Evolutionary conservation across 169 alveolate genomes (phyloP), one percentile per base, ranked within the genome.

Genomic region (Eimeria acervulina): DNA sequence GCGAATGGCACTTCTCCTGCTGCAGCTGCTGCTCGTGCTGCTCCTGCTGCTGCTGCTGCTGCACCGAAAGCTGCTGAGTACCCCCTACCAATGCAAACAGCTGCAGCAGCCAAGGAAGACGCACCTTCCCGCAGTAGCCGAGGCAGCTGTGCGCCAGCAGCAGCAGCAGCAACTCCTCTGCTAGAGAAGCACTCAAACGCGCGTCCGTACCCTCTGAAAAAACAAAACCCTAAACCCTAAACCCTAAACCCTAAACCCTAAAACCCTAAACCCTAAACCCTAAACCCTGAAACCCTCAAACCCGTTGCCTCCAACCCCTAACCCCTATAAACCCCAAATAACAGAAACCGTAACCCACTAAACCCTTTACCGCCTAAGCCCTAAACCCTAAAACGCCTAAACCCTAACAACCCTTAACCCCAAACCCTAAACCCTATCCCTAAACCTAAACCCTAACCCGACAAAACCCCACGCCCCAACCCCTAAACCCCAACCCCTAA

Each of bases 71-170:
- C 44, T 81, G 90, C 42, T 51, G 66, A 31, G 26, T 33, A 10
- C 72, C 44, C 17, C 90, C 90, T 44, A 81, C 90, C 5, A 47
- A 61, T 7, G 38, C 44, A 26, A 81, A 81, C 72, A 81, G 90
- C 90, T 81, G 90, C 90, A 81, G 70, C 66, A 81, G 90, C 90
- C 90, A 81, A 17, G 90, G 90, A 33, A 81, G 70, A n/a, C 90
- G 90, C 66, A 81, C 70, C 44, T 47, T 81, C 40, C 90, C 90
- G 42, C 70, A 26, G 70, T 81, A 81, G 13, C 90, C 90, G 23
- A 81, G 52, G 70, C 72, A 44, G 40, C 84, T 61, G 55, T 33
- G 84, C 72, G 92, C 72, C 72, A 28, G 61, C 76, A 31, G 95
- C 72, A 42, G 78, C 88, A 55, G 74, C 68, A 38, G 83, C 95